phyloP scores from a whole-genome alignment of 805 yeast genomes.

The Saturnispora hagleri region DNA sequence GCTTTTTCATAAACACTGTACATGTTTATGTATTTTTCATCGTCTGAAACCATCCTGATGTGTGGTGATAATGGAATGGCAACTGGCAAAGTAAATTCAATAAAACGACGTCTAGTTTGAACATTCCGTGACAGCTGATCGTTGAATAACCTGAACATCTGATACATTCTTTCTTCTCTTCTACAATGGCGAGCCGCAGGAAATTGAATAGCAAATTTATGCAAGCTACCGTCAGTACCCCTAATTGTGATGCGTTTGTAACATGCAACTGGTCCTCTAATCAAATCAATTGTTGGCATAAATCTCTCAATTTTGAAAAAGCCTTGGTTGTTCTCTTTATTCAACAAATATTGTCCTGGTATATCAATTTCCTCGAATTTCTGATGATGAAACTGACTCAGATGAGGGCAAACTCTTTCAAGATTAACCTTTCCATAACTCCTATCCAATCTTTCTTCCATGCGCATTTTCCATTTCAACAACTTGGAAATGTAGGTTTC shows the following conservation, averaged over 20 bases:
- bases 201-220: slow-evolving; percentile 91
- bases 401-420: slow-evolving; percentile 88
- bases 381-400: slow-evolving; percentile 96
- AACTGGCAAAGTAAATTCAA: slow-evolving; percentile 77
- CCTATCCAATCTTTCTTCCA: slow-evolving; percentile 86
- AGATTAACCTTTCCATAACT: slow-evolving; percentile 70
- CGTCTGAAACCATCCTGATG: slow-evolving; percentile 81
- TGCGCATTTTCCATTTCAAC: slow-evolving; percentile 85
- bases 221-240: slow-evolving; percentile 88
- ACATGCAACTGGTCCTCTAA: slow-evolving; percentile 85
- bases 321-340: slow-evolving; percentile 82
- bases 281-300: slow-evolving; percentile 77
- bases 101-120: slow-evolving; percentile 78
- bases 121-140: slow-evolving; percentile 71
- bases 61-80: slow-evolving; percentile 95
- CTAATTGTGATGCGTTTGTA: slow-evolving; percentile 81
- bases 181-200: slow-evolving; percentile 98
- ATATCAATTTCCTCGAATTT: slow-evolving; percentile 95
- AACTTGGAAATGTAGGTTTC: slow-evolving; percentile 78
- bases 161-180: slow-evolving; percentile 91
- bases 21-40: slow-evolving; percentile 58
- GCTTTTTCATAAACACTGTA: slow-evolving; percentile 84
- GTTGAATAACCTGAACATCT: slow-evolving; percentile 81
- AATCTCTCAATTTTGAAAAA: slow-evolving; percentile 91
- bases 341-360: slow-evolving; percentile 91